phyloP scores from a whole-genome alignment of 2,329 filamentous ascomycete genomes.

The Seiridium unicorne region DNA sequence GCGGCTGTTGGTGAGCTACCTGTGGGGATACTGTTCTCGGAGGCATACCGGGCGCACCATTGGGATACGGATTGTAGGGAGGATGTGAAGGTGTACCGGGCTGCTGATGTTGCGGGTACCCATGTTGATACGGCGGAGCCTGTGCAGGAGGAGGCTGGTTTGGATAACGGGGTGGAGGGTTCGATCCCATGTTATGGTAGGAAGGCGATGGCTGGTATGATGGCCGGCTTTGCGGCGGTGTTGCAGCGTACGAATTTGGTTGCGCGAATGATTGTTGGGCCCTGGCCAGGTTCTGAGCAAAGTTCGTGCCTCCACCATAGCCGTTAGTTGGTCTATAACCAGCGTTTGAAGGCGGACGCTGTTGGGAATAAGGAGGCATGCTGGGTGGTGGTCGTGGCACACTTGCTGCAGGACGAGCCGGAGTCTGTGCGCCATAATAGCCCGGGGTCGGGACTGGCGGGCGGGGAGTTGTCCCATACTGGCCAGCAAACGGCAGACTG shows the following conservation, averaged over 20 bases:
- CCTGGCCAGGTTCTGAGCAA: constrained; percentile 50
- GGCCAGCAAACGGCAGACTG: constrained; percentile 42
- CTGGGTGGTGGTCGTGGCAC: constrained; percentile 38
- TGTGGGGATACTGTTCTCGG: constrained; percentile 28
- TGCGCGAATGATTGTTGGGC: constrained; percentile 49
- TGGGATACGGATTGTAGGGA: constrained; percentile 26
- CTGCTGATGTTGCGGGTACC: constrained; percentile 25
- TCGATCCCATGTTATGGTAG: constrained; percentile 39
- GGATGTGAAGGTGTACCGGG: constrained; percentile 24
- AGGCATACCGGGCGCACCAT: constrained; percentile 22
- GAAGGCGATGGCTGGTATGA: constrained; percentile 34
- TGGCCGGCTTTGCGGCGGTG: constrained; percentile 41
- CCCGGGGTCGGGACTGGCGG: constrained; percentile 40
- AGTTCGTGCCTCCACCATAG: constrained; percentile 36
- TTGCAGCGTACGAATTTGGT: constrained; percentile 44
- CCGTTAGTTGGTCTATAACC: constrained; percentile 50
- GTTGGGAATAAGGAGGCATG: constrained; percentile 33
- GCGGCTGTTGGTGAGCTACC: constrained; percentile 24
- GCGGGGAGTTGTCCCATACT: constrained; percentile 47
- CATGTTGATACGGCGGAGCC: constrained; percentile 15
- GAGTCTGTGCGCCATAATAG: constrained; percentile 43
- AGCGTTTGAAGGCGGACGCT: constrained; percentile 35
- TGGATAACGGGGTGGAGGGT: constrained; percentile 34
- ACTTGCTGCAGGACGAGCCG: constrained; percentile 34
- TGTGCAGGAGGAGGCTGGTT: constrained; percentile 23